A percentile compares a stretch with the other conserved stretches of the same genome.
Evolutionary conservation across 768 basidiomycete species (phyloP).

Genomic region (Boletus tomentosulus): DNA sequence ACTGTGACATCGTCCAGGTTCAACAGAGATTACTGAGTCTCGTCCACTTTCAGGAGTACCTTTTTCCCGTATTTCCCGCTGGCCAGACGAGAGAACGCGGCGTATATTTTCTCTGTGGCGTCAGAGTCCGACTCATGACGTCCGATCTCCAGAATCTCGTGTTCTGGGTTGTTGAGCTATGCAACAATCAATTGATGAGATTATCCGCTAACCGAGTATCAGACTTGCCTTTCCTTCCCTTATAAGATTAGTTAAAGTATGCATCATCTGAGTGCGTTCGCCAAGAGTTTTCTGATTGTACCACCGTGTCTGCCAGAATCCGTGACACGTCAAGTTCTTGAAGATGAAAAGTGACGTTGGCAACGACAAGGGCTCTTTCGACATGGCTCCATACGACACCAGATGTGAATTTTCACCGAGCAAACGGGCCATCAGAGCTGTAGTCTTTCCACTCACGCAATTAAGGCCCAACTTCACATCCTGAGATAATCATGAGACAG

Average conservation of each 20-base stretch:
- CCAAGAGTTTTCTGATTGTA: constrained; percentile 45
- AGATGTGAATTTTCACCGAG: constrained; percentile 67
- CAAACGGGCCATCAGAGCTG: constrained; percentile 63
- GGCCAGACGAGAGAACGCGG: constrained; percentile 31
- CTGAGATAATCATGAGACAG: constrained; percentile 17
- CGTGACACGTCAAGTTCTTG: constrained; percentile 70
- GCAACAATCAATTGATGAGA: constrained; percentile 1
- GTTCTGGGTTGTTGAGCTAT: constrained; percentile 64
- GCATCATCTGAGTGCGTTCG: constrained; percentile 51
- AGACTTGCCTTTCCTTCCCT: constrained; percentile 46
- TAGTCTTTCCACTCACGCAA: constrained; percentile 63
- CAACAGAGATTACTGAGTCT: constrained; percentile 11
- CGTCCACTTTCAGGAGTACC: constrained; percentile 40
- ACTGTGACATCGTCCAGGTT: neutral
- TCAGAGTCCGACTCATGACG: constrained; percentile 36
- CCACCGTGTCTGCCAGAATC: constrained; percentile 80
- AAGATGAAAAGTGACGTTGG: constrained; percentile 83
- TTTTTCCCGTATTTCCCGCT: constrained; percentile 47
- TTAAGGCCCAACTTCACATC: constrained; percentile 48
- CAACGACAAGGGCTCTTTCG: constrained; percentile 71
- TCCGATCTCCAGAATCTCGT: constrained; percentile 60
- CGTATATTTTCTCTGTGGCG: constrained; percentile 31
- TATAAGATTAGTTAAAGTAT: constrained; percentile 50
- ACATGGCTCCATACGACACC: constrained; percentile 90
- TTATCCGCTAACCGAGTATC: neutral